Percentiles rank a stretch among this genome's conserved stretches.
Conservation (phyloP, 208 protist genomes). For the Wallacemonas sp. region DNA sequence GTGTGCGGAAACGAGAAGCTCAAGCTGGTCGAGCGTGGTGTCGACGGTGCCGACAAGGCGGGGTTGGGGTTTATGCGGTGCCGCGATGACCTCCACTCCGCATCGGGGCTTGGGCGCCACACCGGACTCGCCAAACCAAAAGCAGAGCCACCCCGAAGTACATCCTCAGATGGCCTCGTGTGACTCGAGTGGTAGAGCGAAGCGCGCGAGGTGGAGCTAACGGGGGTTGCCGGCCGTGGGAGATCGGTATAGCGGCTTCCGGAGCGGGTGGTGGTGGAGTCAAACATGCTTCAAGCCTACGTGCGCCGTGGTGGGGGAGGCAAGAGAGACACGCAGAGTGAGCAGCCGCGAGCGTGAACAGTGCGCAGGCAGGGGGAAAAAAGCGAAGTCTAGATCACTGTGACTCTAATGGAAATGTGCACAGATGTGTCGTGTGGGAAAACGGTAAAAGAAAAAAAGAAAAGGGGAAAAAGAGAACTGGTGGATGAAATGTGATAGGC, state of each 20-base stretch:
- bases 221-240: background rate
- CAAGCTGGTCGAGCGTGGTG: slow-evolving; percentile 1
- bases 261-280: background rate
- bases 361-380: too few relatives aligned
- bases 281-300: background rate
- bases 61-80: background rate
- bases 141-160: background rate
- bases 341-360: too few relatives aligned
- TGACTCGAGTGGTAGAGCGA: background rate
- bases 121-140: background rate
- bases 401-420: too few relatives aligned
- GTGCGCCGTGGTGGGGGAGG: too few relatives aligned
- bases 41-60: background rate
- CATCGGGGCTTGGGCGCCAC: background rate
- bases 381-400: slow-evolving; percentile 5
- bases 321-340: too few relatives aligned
- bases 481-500: too few relatives aligned
- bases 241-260: slow-evolving; percentile 1
- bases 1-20: slow-evolving; percentile 2
- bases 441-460: background rate
- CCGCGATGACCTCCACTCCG: background rate
- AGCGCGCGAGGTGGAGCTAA: background rate
- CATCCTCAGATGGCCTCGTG: background rate
- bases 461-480: slow-evolving; percentile 10
- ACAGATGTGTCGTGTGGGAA: too few relatives aligned